Evolutionary conservation across 2,329 filamentous ascomycete genomes (phyloP).

Genomic region (Neofusicoccum cordaticola): DNA sequence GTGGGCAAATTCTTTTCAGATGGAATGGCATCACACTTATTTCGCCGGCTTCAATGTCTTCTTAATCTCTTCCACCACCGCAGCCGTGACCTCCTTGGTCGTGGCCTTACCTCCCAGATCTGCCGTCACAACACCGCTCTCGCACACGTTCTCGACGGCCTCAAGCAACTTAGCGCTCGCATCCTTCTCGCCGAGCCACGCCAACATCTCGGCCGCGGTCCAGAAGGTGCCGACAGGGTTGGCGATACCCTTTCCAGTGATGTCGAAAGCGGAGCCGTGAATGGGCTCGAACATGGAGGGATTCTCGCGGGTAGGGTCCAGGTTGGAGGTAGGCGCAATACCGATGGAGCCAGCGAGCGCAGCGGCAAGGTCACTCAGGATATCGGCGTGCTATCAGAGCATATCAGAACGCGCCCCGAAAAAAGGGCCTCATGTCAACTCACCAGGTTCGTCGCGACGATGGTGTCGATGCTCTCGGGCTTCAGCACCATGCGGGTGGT

Average conservation of each 20-base stretch:
- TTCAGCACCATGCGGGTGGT: conserved; percentile 63
- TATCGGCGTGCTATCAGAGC: conserved; percentile 52
- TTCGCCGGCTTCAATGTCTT: background rate
- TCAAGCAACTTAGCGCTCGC: conserved; percentile 51
- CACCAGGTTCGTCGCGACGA: conserved; percentile 60
- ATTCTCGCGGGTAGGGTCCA: conserved; percentile 61
- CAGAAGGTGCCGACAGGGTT: conserved; percentile 61
- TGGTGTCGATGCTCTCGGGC: conserved; percentile 59
- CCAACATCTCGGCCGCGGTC: conserved; percentile 58
- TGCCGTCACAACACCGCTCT: conserved; percentile 50
- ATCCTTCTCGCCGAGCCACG: conserved; percentile 55
- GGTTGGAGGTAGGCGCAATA: conserved; percentile 68
- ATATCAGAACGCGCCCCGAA: background rate
- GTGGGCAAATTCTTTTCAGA: too few relatives aligned
- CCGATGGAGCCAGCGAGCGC: conserved; percentile 69
- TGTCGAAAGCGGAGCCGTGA: conserved; percentile 59
- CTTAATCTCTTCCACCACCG: conserved; percentile 40
- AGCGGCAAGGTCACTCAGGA: conserved; percentile 68
- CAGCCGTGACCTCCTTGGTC: conserved; percentile 44
- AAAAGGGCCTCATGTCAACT: background rate
- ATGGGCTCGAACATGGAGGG: conserved; percentile 64
- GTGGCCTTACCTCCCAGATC: conserved; percentile 51
- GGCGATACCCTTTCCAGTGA: conserved; percentile 55
- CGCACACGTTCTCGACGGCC: conserved; percentile 54
- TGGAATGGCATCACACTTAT: background rate